phyloP scores from a whole-genome alignment of 2,329 filamentous ascomycete species.

The Curvularia eragrostidis region DNA sequence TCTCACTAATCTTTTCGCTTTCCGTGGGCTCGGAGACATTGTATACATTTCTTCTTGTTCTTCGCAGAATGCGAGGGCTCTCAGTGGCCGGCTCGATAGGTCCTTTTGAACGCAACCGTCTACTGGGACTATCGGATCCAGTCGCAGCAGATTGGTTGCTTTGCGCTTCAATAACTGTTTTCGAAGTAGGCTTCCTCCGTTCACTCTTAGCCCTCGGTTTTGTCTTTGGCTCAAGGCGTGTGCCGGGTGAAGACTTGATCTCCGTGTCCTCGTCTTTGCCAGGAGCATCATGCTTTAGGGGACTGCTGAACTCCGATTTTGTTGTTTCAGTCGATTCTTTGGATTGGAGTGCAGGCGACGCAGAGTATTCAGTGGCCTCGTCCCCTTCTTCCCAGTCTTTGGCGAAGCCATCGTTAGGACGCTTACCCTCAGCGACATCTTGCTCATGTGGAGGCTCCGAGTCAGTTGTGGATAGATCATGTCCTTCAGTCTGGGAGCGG shows the following conservation, averaged over 20 bases:
- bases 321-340: constrained; percentile 21
- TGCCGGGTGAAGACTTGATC: constrained; percentile 13
- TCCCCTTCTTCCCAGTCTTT: constrained; percentile 42
- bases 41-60: constrained; percentile 21
- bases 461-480: constrained; percentile 24
- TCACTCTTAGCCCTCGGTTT: constrained; percentile 3
- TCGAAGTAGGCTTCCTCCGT: constrained; percentile 6
- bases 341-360: constrained; percentile 36
- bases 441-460: constrained; percentile 37
- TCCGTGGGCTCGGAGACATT: constrained; percentile 10
- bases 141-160: constrained; percentile 14
- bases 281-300: constrained; percentile 7
- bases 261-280: constrained; percentile 1
- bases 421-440: constrained; percentile 30
- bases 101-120: constrained; percentile 13
- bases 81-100: constrained; percentile 6
- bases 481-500: constrained; percentile 15
- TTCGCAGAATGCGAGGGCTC: constrained; percentile 26
- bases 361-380: constrained; percentile 35
- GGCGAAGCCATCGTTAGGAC: constrained; percentile 33
- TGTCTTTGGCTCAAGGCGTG: constrained; percentile 11
- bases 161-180: constrained; percentile 1
- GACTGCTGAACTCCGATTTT: constrained; percentile 21
- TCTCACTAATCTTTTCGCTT: constrained; percentile 7
- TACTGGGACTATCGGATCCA: constrained; percentile 14